Percentiles rank a stretch among this genome's conserved stretches.
phyloP scores from a whole-genome alignment of 441 rosid genomes.

The Arabidopsis hybrid region DNA sequence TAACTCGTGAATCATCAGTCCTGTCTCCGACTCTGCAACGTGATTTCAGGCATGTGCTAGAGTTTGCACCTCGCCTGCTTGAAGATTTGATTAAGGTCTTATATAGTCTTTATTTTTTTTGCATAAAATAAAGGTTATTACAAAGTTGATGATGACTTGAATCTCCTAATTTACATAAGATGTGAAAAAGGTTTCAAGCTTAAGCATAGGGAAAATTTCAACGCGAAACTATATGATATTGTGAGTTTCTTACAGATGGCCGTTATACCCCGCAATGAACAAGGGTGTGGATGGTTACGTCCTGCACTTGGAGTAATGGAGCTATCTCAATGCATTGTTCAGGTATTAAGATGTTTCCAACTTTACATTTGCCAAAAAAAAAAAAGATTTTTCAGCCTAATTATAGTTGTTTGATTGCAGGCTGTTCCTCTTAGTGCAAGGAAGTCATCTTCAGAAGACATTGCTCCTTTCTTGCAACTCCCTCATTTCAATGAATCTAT shows the following conservation, averaged over 20 bases:
- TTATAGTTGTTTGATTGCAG: constrained; percentile 48
- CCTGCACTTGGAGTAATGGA: constrained; percentile 95
- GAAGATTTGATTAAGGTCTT: constrained; percentile 96
- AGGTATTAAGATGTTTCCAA: constrained; percentile 56
- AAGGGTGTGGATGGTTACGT: constrained; percentile 97
- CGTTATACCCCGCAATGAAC: constrained; percentile 80
- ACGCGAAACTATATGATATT: not conserved
- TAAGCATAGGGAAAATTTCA: not conserved
- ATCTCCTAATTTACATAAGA: not conserved
- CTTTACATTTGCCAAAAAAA: not conserved
- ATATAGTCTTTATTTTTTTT: not conserved
- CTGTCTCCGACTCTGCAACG: constrained; percentile 75
- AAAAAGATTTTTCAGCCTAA: not conserved
- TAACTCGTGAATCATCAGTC: constrained; percentile 77
- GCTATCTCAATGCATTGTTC: constrained; percentile 92
- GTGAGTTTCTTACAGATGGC: constrained; percentile 75
- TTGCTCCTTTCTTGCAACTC: constrained; percentile 89
- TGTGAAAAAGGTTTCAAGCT: not conserved
- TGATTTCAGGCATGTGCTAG: constrained; percentile 90
- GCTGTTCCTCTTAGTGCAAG: constrained; percentile 98
- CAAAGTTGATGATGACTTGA: constrained; percentile 14
- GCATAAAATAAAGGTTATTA: not conserved
- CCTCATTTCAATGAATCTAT: constrained; percentile 86
- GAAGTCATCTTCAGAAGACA: constrained; percentile 85
- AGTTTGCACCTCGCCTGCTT: constrained; percentile 97